A percentile compares a stretch with the other conserved stretches of the same genome.
Evolutionary conservation across 768 basidiomycete species (phyloP).

Genomic region (Pulveroboletus ravenelii): DNA sequence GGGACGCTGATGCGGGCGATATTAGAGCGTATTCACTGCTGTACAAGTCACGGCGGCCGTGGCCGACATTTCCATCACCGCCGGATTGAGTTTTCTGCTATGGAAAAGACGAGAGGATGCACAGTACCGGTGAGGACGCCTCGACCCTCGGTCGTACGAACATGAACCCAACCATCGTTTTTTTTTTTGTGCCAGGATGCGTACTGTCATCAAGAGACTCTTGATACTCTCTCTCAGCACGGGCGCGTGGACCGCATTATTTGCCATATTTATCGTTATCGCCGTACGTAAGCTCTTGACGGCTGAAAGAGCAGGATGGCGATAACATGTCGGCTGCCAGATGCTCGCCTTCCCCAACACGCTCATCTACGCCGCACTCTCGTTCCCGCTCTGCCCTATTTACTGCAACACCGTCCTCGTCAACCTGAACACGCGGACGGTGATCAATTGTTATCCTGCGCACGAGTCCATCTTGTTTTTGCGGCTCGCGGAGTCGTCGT

Average conservation of each 20-base stretch:
- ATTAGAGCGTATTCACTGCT: constrained; percentile 5
- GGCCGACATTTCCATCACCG: constrained; percentile 16
- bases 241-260: constrained; percentile 14
- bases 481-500: constrained; percentile 1
- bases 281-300: constrained; percentile 2
- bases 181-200: constrained; percentile 11
- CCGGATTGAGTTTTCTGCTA: constrained; percentile 6
- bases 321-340: neutral
- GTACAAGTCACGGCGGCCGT: constrained; percentile 6
- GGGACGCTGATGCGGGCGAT: neutral
- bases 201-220: constrained; percentile 11
- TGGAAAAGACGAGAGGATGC: constrained; percentile 17
- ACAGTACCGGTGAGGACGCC: constrained; percentile 4
- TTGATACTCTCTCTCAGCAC: constrained; percentile 14
- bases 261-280: constrained; percentile 12
- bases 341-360: constrained; percentile 13
- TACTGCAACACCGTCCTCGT: constrained; percentile 31
- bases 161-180: neutral
- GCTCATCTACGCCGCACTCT: constrained; percentile 17
- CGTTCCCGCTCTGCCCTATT: constrained; percentile 28
- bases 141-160: neutral
- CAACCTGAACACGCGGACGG: constrained; percentile 27
- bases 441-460: constrained; percentile 7
- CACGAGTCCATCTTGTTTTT: constrained; percentile 4
- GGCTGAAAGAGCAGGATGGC: too few species aligned